phyloP scores from a whole-genome alignment of 192 early-diverging fungal species.

The Backusella luteola region DNA sequence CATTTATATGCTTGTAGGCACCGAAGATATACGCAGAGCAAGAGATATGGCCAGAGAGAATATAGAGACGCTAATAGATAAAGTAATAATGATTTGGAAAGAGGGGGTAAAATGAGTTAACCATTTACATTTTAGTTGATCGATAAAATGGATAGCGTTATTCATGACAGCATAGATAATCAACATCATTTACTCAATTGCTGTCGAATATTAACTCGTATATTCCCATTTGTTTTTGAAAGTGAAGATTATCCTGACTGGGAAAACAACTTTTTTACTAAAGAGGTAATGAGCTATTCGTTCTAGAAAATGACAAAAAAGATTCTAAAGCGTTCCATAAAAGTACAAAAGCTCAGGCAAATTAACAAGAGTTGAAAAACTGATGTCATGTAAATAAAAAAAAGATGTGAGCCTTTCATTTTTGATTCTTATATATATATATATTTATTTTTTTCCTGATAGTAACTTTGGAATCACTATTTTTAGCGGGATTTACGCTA shows the following conservation, averaged over 20 bases:
- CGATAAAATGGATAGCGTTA: slow-evolving; percentile 40
- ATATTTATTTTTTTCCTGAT: neutral
- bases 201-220: slow-evolving; percentile 74
- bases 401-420: neutral
- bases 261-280: slow-evolving; percentile 56
- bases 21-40: slow-evolving; percentile 79
- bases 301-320: neutral
- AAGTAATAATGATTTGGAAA: slow-evolving; percentile 43
- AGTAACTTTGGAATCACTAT: slow-evolving; percentile 49
- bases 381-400: slow-evolving; percentile 41
- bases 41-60: slow-evolving; percentile 76
- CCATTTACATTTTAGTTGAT: slow-evolving; percentile 24
- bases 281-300: neutral
- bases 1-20: slow-evolving; percentile 81
- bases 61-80: slow-evolving; percentile 70
- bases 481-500: slow-evolving; percentile 69
- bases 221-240: slow-evolving; percentile 87
- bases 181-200: slow-evolving; percentile 72
- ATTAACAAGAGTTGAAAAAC: slow-evolving; percentile 45
- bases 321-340: neutral
- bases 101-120: too few relatives aligned
- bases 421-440: neutral
- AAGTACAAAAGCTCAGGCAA: neutral
- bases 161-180: neutral
- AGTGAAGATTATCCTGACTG: slow-evolving; percentile 43